Conservation (phyloP, 169 alveolate species). For the Plasmodium vivax region DNA sequence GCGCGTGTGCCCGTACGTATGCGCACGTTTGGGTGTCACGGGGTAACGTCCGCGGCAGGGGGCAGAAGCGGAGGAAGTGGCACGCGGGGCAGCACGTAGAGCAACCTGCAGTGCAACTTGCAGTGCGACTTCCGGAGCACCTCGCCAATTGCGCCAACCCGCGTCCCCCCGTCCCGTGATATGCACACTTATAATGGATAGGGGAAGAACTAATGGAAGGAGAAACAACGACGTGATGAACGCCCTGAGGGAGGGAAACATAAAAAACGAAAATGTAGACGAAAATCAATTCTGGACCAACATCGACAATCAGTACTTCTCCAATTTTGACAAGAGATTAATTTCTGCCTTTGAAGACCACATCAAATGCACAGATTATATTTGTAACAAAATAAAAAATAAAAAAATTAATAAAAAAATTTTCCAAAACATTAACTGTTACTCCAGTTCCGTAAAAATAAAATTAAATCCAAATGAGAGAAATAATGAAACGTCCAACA, state of each 20-base stretch:
- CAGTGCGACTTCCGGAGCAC: not conserved
- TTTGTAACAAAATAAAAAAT: slow-evolving; percentile 58
- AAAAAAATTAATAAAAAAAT: slow-evolving; percentile 57
- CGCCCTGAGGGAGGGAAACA: slow-evolving; percentile 47
- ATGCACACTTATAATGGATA: slow-evolving; percentile 57
- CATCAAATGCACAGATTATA: slow-evolving; percentile 67
- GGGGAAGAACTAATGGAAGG: slow-evolving; percentile 51
- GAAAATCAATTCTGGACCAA: slow-evolving; percentile 66
- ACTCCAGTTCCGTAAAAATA: slow-evolving; percentile 54
- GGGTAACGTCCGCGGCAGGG: not conserved
- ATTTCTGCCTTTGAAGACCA: slow-evolving; percentile 71
- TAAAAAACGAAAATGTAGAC: slow-evolving; percentile 46
- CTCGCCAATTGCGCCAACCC: not conserved
- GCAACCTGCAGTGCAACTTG: not conserved
- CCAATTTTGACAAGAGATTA: slow-evolving; percentile 56
- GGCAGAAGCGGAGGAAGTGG: not conserved
- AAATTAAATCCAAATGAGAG: slow-evolving; percentile 48
- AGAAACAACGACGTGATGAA: slow-evolving; percentile 44
- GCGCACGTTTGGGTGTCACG: not conserved
- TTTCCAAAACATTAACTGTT: slow-evolving; percentile 42
- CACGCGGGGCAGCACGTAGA: not conserved
- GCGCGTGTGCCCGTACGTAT: not conserved
- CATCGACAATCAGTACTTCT: slow-evolving; percentile 64
- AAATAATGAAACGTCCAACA: slow-evolving; percentile 11
- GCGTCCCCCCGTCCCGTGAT: not conserved